Base-by-base conservation (phyloP, 192 early-diverging fungal genomes). In the Coemansia sp. region DNA sequence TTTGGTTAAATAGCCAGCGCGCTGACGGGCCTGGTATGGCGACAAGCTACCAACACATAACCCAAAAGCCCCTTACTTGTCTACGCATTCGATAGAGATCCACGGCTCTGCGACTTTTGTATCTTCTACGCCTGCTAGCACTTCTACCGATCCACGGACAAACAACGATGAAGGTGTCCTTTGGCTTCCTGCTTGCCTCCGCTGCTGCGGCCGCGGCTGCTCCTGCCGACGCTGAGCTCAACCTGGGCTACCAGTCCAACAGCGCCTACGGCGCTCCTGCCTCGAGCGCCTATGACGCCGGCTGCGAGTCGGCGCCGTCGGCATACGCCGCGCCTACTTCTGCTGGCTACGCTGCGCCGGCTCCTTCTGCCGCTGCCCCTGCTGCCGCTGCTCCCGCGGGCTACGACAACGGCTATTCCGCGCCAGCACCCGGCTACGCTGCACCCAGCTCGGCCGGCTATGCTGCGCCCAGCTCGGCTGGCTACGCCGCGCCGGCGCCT, bases 101-200 rank as follows among this genome's bases (percentile, higher is more conserved):
- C 8, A 7, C 36, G 36, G 36, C n/a, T 17, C 36, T n/a, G n/a
- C 35, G 32, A 45, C 2, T 48, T 19, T 9, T 11, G 28, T 47
- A 26, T 1, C 8, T 30, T 30, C 27, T 48, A 48, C 26, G 15
- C 46, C 15, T 17, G 19, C n/a, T n/a, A 26, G 1, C 25, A 15
- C 10, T 25, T 44, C 22, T 3, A 29, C 28, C 28, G 8, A 29
- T 3, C 36, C 36, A 39, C 6, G 17, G 8, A 14, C 5, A 39
- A 20, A 14, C 2, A 64, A 64, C n/a, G 50, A 73, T 73, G 70
- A 73, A 73, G 70, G 70, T 62, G 38, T 64, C 70, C 27, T 58
- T 73, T 56, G 70, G 70, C 25, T 31, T 65, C 23, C 62, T 73
- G 53, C 34, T 66, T 52, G 63, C 63, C 27, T 58, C 65, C 45